phyloP scores from a whole-genome alignment of 116 monocot genomes.

The Dioscorea cayenensis region DNA sequence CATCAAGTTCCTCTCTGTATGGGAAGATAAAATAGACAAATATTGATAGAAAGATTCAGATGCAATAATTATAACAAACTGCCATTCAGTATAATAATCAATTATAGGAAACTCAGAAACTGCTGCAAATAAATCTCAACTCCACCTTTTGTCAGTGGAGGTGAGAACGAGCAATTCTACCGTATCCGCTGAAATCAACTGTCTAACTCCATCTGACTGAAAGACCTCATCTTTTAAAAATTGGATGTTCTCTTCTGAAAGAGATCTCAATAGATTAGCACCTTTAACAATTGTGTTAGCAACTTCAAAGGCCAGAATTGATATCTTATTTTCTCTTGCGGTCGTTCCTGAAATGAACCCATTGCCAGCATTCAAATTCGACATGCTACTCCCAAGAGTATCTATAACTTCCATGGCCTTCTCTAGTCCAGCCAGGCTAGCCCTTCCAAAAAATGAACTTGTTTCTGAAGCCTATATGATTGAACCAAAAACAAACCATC shows the following conservation, averaged over 20 bases:
- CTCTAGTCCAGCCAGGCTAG: slow-evolving; percentile 51
- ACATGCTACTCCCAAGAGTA: slow-evolving; percentile 70
- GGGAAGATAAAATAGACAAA: slow-evolving; percentile 4
- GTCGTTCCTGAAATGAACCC: slow-evolving; percentile 45
- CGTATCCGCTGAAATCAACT: slow-evolving; percentile 32
- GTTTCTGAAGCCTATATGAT: slow-evolving; percentile 45
- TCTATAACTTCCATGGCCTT: slow-evolving; percentile 68
- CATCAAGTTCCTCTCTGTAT: slow-evolving; percentile 44
- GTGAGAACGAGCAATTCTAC: slow-evolving; percentile 44
- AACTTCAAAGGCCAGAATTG: slow-evolving; percentile 73
- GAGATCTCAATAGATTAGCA: slow-evolving; percentile 41
- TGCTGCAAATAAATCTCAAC: background rate
- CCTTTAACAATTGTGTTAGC: slow-evolving; percentile 82
- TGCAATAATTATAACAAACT: background rate
- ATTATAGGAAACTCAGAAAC: background rate
- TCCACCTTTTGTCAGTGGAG: slow-evolving; percentile 59
- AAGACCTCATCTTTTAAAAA: slow-evolving; percentile 49
- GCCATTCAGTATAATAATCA: background rate
- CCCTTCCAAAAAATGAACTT: slow-evolving; percentile 48
- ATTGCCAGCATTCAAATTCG: slow-evolving; percentile 46
- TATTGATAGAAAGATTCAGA: background rate
- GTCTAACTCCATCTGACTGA: slow-evolving; percentile 48
- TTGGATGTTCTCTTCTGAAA: slow-evolving; percentile 59
- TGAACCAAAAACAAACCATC: background rate
- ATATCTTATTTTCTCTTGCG: slow-evolving; percentile 40